Evolutionary conservation across 345 rosid genomes (phyloP).

Genomic region (Moringa oleifera): DNA sequence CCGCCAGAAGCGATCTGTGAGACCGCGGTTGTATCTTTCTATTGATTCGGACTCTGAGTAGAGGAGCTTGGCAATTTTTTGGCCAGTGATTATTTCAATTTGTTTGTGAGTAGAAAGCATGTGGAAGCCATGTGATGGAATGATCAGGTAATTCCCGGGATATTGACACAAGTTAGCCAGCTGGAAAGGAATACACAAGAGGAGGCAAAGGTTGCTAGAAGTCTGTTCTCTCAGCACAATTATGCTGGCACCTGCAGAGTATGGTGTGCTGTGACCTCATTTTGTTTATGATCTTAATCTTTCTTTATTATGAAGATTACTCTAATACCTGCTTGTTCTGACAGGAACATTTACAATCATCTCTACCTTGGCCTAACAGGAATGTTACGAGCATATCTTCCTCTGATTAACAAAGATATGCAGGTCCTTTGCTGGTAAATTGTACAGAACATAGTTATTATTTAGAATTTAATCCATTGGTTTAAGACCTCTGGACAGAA

Average conservation of each 20-base stretch:
- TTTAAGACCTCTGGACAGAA: conserved; percentile 14
- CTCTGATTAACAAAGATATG: conserved; percentile 14
- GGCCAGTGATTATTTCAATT: conserved; percentile 5
- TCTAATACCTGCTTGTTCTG: conserved; percentile 16
- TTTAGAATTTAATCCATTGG: conserved; percentile 19
- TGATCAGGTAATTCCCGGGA: conserved; percentile 26
- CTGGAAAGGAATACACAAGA: neutral
- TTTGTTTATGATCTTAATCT: too few relatives aligned
- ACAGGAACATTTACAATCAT: conserved; percentile 13
- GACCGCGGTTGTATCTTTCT: conserved; percentile 68
- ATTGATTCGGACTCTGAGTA: conserved; percentile 76
- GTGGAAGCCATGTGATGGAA: conserved; percentile 17
- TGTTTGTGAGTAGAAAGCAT: conserved; percentile 7
- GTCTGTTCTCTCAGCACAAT: neutral
- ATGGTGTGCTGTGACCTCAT: conserved; percentile 17
- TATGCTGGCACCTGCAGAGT: conserved; percentile 15
- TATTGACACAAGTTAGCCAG: conserved; percentile 4
- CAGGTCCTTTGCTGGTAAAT: conserved; percentile 19
- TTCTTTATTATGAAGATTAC: neutral
- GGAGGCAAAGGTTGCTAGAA: neutral
- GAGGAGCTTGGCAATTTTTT: conserved; percentile 17
- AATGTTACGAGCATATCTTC: conserved; percentile 7
- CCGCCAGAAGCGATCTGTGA: conserved; percentile 83
- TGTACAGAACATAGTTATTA: conserved; percentile 28
- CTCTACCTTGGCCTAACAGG: neutral